A percentile compares a stretch with the other conserved stretches of the same genome.
These are phyloP conservation scores for Aschersonia sp. DNA, from an alignment of 2,329 filamentous ascomycete genomes.

Conservation along the genomic window DNA sequence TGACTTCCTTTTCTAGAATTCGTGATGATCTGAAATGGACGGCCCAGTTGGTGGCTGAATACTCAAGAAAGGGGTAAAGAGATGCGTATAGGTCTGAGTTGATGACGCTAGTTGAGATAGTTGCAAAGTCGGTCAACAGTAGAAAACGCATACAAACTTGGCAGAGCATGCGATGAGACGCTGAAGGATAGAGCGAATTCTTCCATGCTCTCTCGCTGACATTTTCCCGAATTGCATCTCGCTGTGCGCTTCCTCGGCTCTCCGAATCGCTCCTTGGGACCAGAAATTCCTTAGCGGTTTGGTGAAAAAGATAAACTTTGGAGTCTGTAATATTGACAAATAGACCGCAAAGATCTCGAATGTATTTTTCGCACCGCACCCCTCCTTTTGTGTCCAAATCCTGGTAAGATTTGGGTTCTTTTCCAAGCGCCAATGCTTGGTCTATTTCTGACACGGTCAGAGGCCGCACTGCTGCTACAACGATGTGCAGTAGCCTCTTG, in stretches of 20 bases:
- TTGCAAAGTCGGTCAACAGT: conserved; percentile 1
- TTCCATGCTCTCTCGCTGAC: conserved; percentile 5
- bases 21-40: conserved; percentile 2
- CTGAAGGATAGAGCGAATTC: conserved; percentile 1
- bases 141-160: conserved; percentile 7
- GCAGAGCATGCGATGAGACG: conserved; percentile 6
- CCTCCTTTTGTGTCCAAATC: conserved; percentile 2
- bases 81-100: neutral
- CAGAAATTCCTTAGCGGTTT: conserved; percentile 11
- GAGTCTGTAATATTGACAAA: conserved; percentile 10
- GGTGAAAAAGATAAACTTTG: conserved; percentile 10
- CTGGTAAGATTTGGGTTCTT: conserved; percentile 1
- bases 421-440: conserved; percentile 6
- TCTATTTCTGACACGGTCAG: conserved; percentile 11
- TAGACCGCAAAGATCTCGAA: conserved; percentile 15
- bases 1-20: neutral
- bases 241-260: neutral
- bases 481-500: conserved; percentile 10
- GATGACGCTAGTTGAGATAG: neutral
- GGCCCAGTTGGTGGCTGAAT: conserved; percentile 6
- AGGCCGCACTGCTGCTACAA: conserved; percentile 10
- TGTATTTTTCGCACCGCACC: conserved; percentile 3
- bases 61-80: conserved; percentile 4
- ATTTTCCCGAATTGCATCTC: neutral
- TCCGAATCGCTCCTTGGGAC: neutral